Percentiles rank a stretch among this genome's conserved stretches.
phyloP scores from a whole-genome alignment of 2,329 filamentous ascomycete genomes.

The Diatrype stigma region DNA sequence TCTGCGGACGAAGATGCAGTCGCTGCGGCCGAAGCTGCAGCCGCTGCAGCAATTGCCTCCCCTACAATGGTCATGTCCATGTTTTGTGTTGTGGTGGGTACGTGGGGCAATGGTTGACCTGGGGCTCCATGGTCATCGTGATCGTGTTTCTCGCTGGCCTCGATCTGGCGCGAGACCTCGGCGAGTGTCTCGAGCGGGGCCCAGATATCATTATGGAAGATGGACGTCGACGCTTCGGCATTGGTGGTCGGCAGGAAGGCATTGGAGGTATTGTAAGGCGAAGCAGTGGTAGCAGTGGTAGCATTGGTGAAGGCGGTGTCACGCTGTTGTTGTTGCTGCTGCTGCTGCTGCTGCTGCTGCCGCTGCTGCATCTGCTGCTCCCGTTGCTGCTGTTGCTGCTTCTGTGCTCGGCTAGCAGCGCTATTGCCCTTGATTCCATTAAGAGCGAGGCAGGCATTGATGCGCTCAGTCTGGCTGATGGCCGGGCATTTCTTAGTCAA shows the following conservation, averaged over 20 bases:
- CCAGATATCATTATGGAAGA: constrained; percentile 55
- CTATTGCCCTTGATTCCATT: constrained; percentile 60
- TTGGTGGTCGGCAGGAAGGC: constrained; percentile 1
- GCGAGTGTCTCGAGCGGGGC: constrained; percentile 82
- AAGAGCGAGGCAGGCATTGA: constrained; percentile 69
- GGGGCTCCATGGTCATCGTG: constrained; percentile 43
- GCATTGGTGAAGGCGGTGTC: constrained; percentile 6
- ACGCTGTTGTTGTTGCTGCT: not conserved
- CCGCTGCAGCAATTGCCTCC: constrained; percentile 1
- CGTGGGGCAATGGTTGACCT: constrained; percentile 1
- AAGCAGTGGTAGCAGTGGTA: constrained; percentile 8
- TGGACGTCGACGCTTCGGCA: constrained; percentile 31
- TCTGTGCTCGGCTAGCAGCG: constrained; percentile 5
- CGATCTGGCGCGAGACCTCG: constrained; percentile 80
- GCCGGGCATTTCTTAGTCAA: constrained; percentile 83
- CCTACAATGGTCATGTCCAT: not conserved
- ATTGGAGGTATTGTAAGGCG: constrained; percentile 1
- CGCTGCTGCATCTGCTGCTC: not conserved
- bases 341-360: not conserved
- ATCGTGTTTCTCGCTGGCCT: constrained; percentile 58
- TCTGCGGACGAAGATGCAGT: constrained; percentile 8
- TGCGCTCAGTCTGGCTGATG: constrained; percentile 68
- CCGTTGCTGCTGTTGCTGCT: constrained; percentile 1
- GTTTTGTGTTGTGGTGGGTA: constrained; percentile 10
- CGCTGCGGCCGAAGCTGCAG: not conserved